Conservation (phyloP, 2,329 filamentous ascomycete species). For the Verticillium alfalfae region DNA sequence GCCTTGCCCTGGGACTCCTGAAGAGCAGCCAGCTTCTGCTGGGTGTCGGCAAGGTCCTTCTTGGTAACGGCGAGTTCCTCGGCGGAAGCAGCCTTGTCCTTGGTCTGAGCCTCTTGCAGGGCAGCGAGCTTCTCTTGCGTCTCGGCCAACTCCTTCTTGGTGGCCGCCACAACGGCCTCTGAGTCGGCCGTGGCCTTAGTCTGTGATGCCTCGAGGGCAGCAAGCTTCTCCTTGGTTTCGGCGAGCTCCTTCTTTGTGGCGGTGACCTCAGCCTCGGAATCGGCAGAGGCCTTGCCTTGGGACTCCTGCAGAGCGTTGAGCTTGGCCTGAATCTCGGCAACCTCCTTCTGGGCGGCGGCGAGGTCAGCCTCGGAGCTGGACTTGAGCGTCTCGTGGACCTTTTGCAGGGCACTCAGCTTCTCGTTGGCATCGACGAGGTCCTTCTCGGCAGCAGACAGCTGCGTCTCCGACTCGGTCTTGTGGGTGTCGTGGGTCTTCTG, state of each 20-base stretch:
- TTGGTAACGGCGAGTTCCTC: slow-evolving; percentile 23
- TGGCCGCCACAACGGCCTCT: slow-evolving; percentile 16
- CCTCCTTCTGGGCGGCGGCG: slow-evolving; percentile 19
- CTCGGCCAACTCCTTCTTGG: slow-evolving; percentile 11
- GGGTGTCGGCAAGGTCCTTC: slow-evolving; percentile 22
- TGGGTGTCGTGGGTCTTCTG: slow-evolving; percentile 19
- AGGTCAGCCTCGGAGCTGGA: slow-evolving; percentile 20
- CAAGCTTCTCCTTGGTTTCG: slow-evolving; percentile 10
- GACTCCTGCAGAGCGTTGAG: slow-evolving; percentile 8
- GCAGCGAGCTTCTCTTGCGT: slow-evolving; percentile 13
- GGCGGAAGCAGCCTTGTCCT: slow-evolving; percentile 15
- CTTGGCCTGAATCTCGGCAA: slow-evolving; percentile 20
- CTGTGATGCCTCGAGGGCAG: slow-evolving; percentile 17
- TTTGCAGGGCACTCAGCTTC: slow-evolving; percentile 14
- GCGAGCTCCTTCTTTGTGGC: slow-evolving; percentile 21
- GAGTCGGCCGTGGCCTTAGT: slow-evolving; percentile 19
- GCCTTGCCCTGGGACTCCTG: slow-evolving; percentile 16
- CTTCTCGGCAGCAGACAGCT: slow-evolving; percentile 22
- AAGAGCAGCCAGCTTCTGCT: slow-evolving; percentile 23
- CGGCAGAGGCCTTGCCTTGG: slow-evolving; percentile 15
- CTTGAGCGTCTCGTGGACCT: slow-evolving; percentile 14
- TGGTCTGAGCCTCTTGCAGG: slow-evolving; percentile 16
- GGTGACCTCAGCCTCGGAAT: slow-evolving; percentile 19
- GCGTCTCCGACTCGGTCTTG: slow-evolving; percentile 24
- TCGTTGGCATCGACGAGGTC: slow-evolving; percentile 19